Conservation (phyloP, 2,329 filamentous ascomycete genomes). For the Pseudogymnoascus sp. region DNA sequence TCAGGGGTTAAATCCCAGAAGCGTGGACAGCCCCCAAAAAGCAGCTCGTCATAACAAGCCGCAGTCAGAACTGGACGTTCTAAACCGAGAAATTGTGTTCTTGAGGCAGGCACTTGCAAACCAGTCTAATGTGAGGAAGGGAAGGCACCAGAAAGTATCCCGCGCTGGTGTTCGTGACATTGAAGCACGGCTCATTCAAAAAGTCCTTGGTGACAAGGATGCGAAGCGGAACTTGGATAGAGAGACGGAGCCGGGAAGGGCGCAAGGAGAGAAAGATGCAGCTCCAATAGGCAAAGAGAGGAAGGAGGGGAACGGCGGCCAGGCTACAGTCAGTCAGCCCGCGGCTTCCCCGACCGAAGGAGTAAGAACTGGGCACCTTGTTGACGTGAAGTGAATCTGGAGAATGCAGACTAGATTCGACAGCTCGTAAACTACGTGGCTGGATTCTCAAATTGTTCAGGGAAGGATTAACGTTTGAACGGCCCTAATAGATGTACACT, state of each 20-base stretch:
- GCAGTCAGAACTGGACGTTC: neutral
- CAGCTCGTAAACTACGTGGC: neutral
- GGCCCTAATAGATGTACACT: neutral
- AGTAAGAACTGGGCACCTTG: neutral
- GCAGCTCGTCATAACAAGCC: neutral
- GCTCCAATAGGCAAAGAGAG: neutral
- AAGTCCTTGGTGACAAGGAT: neutral
- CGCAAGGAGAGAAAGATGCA: neutral
- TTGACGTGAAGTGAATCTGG: neutral
- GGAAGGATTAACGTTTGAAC: neutral
- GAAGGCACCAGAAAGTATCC: neutral
- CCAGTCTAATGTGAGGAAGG: neutral
- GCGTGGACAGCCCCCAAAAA: neutral
- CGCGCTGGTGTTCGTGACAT: neutral
- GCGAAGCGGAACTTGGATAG: neutral
- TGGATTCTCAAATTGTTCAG: neutral
- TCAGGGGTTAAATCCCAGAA: neutral
- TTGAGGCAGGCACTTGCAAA: conserved; percentile 6
- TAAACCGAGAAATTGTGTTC: neutral
- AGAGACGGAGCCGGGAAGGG: neutral
- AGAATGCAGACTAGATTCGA: neutral
- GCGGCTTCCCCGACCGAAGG: neutral
- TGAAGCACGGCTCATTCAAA: neutral
- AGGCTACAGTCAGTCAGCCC: neutral
- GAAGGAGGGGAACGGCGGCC: neutral